phyloP scores from a whole-genome alignment of 2,329 filamentous ascomycete species.

The Aphanoascus verrucosus region DNA sequence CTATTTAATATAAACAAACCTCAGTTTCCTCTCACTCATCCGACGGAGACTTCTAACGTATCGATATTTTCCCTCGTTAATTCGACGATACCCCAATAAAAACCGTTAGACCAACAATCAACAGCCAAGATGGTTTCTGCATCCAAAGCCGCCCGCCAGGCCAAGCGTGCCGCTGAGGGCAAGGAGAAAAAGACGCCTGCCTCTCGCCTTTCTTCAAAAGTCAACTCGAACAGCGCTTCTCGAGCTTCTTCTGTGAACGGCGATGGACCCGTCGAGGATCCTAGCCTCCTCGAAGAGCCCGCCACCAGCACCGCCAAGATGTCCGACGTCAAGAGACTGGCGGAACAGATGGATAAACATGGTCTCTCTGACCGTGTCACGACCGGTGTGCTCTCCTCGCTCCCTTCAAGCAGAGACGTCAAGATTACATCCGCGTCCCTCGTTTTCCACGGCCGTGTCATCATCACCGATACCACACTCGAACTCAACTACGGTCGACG shows the following conservation, averaged over 20 bases:
- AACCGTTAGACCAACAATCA: neutral
- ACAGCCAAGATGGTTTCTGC: constrained; percentile 51
- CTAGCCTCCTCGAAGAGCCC: constrained; percentile 54
- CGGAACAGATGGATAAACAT: constrained; percentile 88
- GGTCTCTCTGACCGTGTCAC: constrained; percentile 96
- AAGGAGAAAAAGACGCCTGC: constrained; percentile 66
- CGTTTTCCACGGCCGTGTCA: constrained; percentile 94
- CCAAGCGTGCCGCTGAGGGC: constrained; percentile 56
- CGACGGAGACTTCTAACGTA: constrained; percentile 9
- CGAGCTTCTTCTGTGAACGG: constrained; percentile 58
- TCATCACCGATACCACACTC: constrained; percentile 86
- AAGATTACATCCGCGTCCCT: constrained; percentile 91
- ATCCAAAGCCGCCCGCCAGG: constrained; percentile 57
- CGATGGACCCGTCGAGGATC: constrained; percentile 52
- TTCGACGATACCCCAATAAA: neutral
- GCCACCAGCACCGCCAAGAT: constrained; percentile 62
- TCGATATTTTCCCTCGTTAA: constrained; percentile 22
- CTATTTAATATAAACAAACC: constrained; percentile 3
- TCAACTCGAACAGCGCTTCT: constrained; percentile 51
- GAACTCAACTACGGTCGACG: constrained; percentile 87
- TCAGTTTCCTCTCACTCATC: neutral
- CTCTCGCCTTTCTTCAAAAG: constrained; percentile 60
- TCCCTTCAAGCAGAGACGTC: constrained; percentile 77
- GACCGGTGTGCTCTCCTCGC: constrained; percentile 86
- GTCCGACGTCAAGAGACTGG: constrained; percentile 74